These are phyloP conservation scores for Aspergillus carbonarius DNA, from an alignment of 2,329 filamentous ascomycete genomes.

Conservation along the genomic window DNA sequence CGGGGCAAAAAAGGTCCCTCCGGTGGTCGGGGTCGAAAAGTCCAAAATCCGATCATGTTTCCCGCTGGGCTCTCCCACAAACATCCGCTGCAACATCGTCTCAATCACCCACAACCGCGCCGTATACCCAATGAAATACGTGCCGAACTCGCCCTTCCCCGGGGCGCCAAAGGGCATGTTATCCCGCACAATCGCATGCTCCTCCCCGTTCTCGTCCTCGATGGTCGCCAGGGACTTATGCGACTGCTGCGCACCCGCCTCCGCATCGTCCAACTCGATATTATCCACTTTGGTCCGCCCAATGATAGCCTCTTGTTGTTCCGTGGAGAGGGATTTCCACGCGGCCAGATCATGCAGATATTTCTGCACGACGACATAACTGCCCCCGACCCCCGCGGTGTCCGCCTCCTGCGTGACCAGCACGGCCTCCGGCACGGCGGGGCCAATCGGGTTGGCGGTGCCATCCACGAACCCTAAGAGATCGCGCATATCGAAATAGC, in stretches of 20 bases:
- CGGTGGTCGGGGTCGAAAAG: slow-evolving; percentile 55
- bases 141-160: slow-evolving; percentile 53
- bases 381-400: slow-evolving; percentile 48
- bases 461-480: slow-evolving; percentile 62
- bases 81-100: slow-evolving; percentile 60
- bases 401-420: slow-evolving; percentile 47
- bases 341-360: slow-evolving; percentile 54
- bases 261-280: slow-evolving; percentile 55
- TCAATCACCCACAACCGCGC: slow-evolving; percentile 56
- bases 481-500: slow-evolving; percentile 61
- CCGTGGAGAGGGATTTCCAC: slow-evolving; percentile 50
- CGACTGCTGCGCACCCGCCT: slow-evolving; percentile 45
- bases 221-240: slow-evolving; percentile 59
- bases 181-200: slow-evolving; percentile 56
- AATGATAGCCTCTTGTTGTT: slow-evolving; percentile 57
- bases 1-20: slow-evolving; percentile 56
- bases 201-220: slow-evolving; percentile 51
- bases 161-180: slow-evolving; percentile 63
- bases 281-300: slow-evolving; percentile 60
- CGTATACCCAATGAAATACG: slow-evolving; percentile 60
- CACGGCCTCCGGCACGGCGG: slow-evolving; percentile 44
- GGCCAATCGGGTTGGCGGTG: slow-evolving; percentile 58
- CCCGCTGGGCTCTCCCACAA: slow-evolving; percentile 54
- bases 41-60: slow-evolving; percentile 58
- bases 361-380: slow-evolving; percentile 61